Percentiles rank a stretch among this genome's conserved stretches.
phyloP scores from a whole-genome alignment of 257 asterid species.

The Ilex asprella region DNA sequence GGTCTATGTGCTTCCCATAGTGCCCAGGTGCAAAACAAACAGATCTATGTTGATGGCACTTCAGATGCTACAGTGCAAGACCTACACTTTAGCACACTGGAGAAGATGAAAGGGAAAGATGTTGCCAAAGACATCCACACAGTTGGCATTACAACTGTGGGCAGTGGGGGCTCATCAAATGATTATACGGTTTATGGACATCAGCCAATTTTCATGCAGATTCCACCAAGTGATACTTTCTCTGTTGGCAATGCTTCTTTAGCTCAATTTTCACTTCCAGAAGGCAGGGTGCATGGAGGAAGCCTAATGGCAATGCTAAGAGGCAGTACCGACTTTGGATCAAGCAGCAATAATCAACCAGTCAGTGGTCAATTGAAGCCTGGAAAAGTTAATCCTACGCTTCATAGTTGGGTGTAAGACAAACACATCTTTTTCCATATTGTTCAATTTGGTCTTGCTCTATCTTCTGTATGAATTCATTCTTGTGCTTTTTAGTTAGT shows the following conservation, averaged over 20 bases:
- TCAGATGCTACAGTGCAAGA: slow-evolving; percentile 15
- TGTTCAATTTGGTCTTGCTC: not conserved
- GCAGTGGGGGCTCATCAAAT: slow-evolving; percentile 14
- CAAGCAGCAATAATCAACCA: slow-evolving; percentile 10
- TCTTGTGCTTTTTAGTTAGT: too few relatives aligned
- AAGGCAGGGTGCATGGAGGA: slow-evolving; percentile 77
- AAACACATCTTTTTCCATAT: not conserved
- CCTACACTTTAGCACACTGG: slow-evolving; percentile 10
- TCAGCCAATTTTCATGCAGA: slow-evolving; percentile 4
- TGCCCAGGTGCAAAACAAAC: slow-evolving; percentile 30
- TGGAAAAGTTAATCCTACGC: slow-evolving; percentile 5
- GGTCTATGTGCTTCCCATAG: slow-evolving; percentile 52
- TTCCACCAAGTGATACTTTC: slow-evolving; percentile 5
- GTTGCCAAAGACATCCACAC: slow-evolving; percentile 4
- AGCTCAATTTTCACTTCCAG: slow-evolving; percentile 43
- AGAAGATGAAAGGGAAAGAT: slow-evolving; percentile 9
- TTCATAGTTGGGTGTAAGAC: slow-evolving; percentile 22
- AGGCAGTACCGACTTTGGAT: slow-evolving; percentile 20
- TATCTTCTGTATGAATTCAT: too few relatives aligned
- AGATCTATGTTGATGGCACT: slow-evolving; percentile 7
- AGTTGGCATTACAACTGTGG: slow-evolving; percentile 3
- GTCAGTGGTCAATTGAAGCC: slow-evolving; percentile 13
- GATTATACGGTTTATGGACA: slow-evolving; percentile 19
- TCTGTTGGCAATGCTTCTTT: slow-evolving; percentile 10
- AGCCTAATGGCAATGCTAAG: slow-evolving; percentile 55